Evolutionary conservation across 345 rosid genomes (phyloP), one percentile per base, ranked within the genome.

Genomic region (Pelargonium nanum): DNA sequence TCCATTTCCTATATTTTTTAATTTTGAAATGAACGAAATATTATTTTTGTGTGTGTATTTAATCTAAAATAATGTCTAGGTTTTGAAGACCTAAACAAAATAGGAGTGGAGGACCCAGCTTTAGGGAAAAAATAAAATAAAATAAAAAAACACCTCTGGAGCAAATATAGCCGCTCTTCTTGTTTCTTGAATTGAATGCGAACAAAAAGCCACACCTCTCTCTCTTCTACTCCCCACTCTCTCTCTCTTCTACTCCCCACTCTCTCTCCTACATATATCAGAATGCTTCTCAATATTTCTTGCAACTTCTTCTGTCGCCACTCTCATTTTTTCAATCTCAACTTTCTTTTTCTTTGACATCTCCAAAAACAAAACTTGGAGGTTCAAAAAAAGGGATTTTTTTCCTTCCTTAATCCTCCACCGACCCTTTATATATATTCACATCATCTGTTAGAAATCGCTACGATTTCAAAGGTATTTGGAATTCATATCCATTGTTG

Each of bases 131-230:
- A 34, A 34, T 5, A 34, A 34, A 1, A 34, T 5, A 34, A 9
- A 34, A 34, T 34, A 34, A 34, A 34, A 15, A 34, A 10, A 34
- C 6, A 9, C 45, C 12, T 34, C 45, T 3, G 45, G 45, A 34
- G 45, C 45, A 34, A 34, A 34, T 34, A 34, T 34, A 48, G 65
- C 73, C 55, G 67, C 72, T 61, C 62, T 64, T 48, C 24, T 2
- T 53, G 64, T 57, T 58, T 34, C 45, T 34, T 72, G 77, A 70
- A 68, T 57, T 72, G 75, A 77, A 79, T 68, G 77, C 69, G 67
- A 70, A 74, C 77, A 5, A 55, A 55, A 48, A 19, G 8, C 59
- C 21, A 68, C 69, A 24, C 60, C 57, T 1, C 24, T 5, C 9
- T 17, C 44, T n/a, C 73, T 24, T 51, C 45, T 10, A 1, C 45